A percentile compares a stretch with the other conserved stretches of the same genome.
These are phyloP conservation scores for Hanseniaspora lachancei DNA, from an alignment of 805 yeast species.

Conservation along the genomic window DNA sequence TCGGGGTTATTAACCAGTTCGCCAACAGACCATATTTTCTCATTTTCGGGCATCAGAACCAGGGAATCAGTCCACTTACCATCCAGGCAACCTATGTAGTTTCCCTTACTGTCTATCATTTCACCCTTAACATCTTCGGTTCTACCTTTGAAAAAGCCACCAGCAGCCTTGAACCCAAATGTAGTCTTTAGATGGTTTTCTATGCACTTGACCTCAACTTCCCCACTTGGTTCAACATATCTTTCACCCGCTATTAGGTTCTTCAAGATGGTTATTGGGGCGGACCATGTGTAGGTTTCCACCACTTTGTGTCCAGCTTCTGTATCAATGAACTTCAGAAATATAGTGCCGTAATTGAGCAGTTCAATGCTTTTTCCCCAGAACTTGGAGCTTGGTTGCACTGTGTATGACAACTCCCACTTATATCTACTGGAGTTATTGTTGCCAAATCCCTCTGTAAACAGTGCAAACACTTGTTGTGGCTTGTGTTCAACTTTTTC, in stretches of 20 bases:
- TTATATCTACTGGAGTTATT: slow-evolving; percentile 14
- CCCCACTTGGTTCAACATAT: slow-evolving; percentile 73
- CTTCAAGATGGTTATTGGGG: slow-evolving; percentile 70
- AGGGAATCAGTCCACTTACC: slow-evolving; percentile 83
- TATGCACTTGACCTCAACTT: slow-evolving; percentile 53
- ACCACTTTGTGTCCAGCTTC: slow-evolving; percentile 35
- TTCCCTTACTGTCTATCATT: slow-evolving; percentile 15
- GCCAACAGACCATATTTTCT: slow-evolving; percentile 59
- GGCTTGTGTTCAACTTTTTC: slow-evolving; percentile 90
- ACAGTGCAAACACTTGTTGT: slow-evolving; percentile 59
- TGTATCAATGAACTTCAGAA: slow-evolving; percentile 32
- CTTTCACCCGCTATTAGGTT: slow-evolving; percentile 91
- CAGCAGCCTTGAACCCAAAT: slow-evolving; percentile 51
- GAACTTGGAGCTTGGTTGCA: slow-evolving; percentile 70
- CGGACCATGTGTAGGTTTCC: slow-evolving; percentile 62
- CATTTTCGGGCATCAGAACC: slow-evolving; percentile 26
- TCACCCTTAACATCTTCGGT: slow-evolving; percentile 51
- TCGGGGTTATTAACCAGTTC: slow-evolving; percentile 43
- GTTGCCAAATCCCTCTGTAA: slow-evolving; percentile 39
- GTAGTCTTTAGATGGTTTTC: slow-evolving; percentile 31
- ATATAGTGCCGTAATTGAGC: slow-evolving; percentile 56
- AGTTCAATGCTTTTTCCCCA: slow-evolving; percentile 93
- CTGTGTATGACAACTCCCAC: slow-evolving; percentile 59
- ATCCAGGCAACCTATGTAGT: slow-evolving; percentile 16
- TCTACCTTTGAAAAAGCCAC: slow-evolving; percentile 74